Base-by-base conservation (phyloP, 2,329 filamentous ascomycete species). In the Hyphodiscus sp. region DNA sequence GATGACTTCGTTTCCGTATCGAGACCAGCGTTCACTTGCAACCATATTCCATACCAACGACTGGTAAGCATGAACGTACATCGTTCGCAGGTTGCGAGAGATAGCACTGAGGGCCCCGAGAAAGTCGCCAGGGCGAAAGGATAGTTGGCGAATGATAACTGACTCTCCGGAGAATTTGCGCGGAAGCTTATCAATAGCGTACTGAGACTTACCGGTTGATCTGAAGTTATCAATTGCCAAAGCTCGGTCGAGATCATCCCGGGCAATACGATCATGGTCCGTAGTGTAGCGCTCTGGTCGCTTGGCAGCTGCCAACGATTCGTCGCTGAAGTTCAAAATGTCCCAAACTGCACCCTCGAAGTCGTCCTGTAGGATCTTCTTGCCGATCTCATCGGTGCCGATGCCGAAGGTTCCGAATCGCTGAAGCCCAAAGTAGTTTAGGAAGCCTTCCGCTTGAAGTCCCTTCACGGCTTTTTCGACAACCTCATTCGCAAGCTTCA, bases 341-440 rank as follows among this genome's bases (percentile, higher is more conserved):
- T 83, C 79, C 51, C 89, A 79, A 52, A 94, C 83, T 15, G 92
- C 92, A 30, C 82, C 87, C 66, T 91, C 79, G 61, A 91, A 91
- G 64, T 96, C 83, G 29, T 82, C 86, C 61, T 88, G 80, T 0
- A 99, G 78, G 67, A 99, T 91, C 68, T 89, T 85, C 67, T 86
- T 82, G 47, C 94, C 94, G 48, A 96, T 76, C 42, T 85, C 80
- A 65, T 97, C 90, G 0, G 94, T 99, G 33, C 91, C 87, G 13
- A 89, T 86, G 26, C 83, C 75, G 69, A 94, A 92, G 0, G 91
- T 92, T 26, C 94, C 94, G 64, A 99, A 99, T 20, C 94, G 85
- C 72, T 99, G 94, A n/a, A 97, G 82, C 9, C 94, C 94, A 66
- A 91, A 99, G 73, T 97, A 99, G 72, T 99, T 99, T 71, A 99